These are phyloP conservation scores for Eutrema heterophyllum DNA, from an alignment of 345 rosid species.

Conservation along the genomic window DNA sequence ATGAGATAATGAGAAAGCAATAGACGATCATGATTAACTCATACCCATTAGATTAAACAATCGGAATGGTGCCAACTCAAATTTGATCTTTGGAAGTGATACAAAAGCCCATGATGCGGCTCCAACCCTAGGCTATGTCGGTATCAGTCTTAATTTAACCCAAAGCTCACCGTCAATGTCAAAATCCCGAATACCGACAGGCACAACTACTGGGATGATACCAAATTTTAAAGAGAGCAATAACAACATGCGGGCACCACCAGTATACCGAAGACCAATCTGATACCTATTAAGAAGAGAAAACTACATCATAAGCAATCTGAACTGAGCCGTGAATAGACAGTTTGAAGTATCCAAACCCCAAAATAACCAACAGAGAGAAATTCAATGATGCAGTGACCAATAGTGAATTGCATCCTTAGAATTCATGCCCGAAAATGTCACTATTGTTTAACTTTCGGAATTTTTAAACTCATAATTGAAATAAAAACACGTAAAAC, in stretches of 20 bases:
- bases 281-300: conserved; percentile 61
- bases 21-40: conserved; percentile 12
- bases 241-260: conserved; percentile 92
- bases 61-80: conserved; percentile 89
- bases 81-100: conserved; percentile 92
- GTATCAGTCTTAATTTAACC: conserved; percentile 93
- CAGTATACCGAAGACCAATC: conserved; percentile 93
- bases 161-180: conserved; percentile 99
- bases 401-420: neutral
- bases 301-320: conserved; percentile 20
- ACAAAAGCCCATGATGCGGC: conserved; percentile 97
- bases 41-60: conserved; percentile 95
- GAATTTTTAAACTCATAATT: neutral
- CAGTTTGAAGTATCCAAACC: neutral
- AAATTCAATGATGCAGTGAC: neutral
- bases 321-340: neutral
- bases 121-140: conserved; percentile 90
- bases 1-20: conserved; percentile 8
- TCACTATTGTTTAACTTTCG: neutral
- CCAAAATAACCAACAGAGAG: conserved; percentile 5
- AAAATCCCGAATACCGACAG: conserved; percentile 90
- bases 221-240: conserved; percentile 86
- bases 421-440: neutral
- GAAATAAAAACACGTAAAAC: neutral
- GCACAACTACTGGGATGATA: conserved; percentile 75